These are phyloP conservation scores for Scleromitrula shiraiana DNA, from an alignment of 2,329 filamentous ascomycete species.

Conservation along the genomic window DNA sequence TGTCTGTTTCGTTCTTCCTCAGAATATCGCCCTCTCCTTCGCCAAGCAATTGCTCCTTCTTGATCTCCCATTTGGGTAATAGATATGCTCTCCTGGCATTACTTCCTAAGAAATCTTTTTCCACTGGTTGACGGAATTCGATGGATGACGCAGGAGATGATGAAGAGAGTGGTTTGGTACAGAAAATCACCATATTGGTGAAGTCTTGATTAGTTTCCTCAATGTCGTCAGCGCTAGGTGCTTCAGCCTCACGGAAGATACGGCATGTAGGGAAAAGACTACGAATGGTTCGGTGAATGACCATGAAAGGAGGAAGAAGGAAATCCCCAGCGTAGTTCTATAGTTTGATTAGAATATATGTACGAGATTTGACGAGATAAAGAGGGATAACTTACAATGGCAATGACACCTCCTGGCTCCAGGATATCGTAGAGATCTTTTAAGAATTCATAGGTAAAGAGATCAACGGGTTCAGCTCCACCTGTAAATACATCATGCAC, in stretches of 20 bases:
- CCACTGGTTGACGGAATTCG: slow-evolving; percentile 57
- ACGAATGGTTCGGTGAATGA: slow-evolving; percentile 76
- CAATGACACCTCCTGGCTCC: slow-evolving; percentile 71
- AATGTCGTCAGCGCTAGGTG: slow-evolving; percentile 40
- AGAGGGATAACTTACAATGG: slow-evolving; percentile 55
- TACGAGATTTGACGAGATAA: not conserved
- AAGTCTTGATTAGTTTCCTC: slow-evolving; percentile 57
- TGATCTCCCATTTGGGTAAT: slow-evolving; percentile 63
- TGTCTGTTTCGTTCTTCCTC: slow-evolving; percentile 53
- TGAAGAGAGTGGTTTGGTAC: slow-evolving; percentile 34
- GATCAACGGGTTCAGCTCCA: slow-evolving; percentile 77
- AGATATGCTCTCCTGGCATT: slow-evolving; percentile 62
- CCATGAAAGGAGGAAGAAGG: slow-evolving; percentile 62
- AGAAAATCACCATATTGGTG: slow-evolving; percentile 95
- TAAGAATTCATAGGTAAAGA: slow-evolving; percentile 86
- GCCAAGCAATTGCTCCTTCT: slow-evolving; percentile 18
- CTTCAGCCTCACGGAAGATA: slow-evolving; percentile 72
- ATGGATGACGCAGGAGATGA: slow-evolving; percentile 32
- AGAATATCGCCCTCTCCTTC: slow-evolving; percentile 43
- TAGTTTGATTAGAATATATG: not conserved
- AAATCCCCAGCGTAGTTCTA: slow-evolving; percentile 95
- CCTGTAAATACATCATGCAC: slow-evolving; percentile 97
- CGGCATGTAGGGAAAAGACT: slow-evolving; percentile 82
- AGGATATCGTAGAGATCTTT: slow-evolving; percentile 62
- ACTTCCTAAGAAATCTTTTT: slow-evolving; percentile 65